phyloP scores from a whole-genome alignment of 176 grass and related monocot genomes.

The Lolium rigidum region DNA sequence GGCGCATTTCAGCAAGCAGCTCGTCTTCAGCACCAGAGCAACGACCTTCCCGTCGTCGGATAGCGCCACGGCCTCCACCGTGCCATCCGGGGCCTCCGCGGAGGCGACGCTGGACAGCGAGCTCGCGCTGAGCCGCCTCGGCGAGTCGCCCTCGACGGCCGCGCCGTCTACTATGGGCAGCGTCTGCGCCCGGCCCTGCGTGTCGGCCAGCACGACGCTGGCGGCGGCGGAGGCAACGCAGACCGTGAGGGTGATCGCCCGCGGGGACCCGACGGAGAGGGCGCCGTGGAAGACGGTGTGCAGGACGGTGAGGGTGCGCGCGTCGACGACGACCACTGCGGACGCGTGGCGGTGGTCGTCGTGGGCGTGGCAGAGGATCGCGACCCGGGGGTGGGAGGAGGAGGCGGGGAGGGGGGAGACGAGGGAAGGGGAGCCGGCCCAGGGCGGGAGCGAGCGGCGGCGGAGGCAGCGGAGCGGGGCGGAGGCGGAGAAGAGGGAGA shows the following conservation, averaged over 20 bases:
- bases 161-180: conserved; percentile 40
- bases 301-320: conserved; percentile 66
- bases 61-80: conserved; percentile 53
- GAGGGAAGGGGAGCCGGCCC: conserved; percentile 76
- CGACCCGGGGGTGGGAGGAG: conserved; percentile 43
- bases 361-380: conserved; percentile 63
- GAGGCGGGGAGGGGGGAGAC: conserved; percentile 49
- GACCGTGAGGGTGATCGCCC: conserved; percentile 47
- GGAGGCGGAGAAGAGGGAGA: conserved; percentile 73
- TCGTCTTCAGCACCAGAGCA: conserved; percentile 56
- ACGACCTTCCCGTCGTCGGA: conserved; percentile 69
- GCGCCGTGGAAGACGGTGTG: conserved; percentile 71
- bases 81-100: conserved; percentile 38
- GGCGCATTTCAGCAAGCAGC: conserved; percentile 80
- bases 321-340: conserved; percentile 69
- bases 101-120: conserved; percentile 39
- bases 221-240: conserved; percentile 33
- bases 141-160: conserved; percentile 38
- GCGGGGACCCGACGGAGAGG: conserved; percentile 56
- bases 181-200: conserved; percentile 56
- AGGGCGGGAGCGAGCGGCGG: conserved; percentile 77
- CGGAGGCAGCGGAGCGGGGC: conserved; percentile 66
- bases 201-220: conserved; percentile 66
- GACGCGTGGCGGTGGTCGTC: conserved; percentile 57
- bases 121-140: conserved; percentile 43